These are phyloP conservation scores for Cornus controversa DNA, from an alignment of 148 eudicot species.

Conservation along the genomic window DNA sequence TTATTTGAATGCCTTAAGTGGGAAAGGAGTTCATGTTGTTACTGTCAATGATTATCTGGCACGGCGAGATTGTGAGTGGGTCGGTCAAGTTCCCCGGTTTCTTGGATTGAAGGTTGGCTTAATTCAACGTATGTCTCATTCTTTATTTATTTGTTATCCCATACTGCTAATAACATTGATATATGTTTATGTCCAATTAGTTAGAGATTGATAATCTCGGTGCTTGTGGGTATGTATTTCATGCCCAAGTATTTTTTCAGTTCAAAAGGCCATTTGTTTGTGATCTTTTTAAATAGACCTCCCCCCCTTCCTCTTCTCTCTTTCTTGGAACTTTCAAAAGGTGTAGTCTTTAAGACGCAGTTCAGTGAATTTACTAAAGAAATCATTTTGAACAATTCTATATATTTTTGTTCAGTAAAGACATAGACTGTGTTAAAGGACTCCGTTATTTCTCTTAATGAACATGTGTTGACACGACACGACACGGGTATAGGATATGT, in stretches of 20 bases:
- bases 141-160: slow-evolving; percentile 5
- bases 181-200: background rate
- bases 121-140: slow-evolving; percentile 76
- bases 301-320: no score
- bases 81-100: slow-evolving; percentile 98
- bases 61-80: slow-evolving; percentile 99
- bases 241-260: background rate
- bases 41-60: slow-evolving; percentile 98
- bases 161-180: background rate
- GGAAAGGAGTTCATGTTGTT: slow-evolving; percentile 90
- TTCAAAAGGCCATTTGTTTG: background rate
- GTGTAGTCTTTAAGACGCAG: no score
- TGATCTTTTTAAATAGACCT: no score
- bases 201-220: background rate
- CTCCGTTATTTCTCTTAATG: background rate
- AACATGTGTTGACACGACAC: background rate
- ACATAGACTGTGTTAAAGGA: no score
- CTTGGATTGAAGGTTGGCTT: slow-evolving; percentile 98
- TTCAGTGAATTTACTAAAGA: no score
- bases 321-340: no score
- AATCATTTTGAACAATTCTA: no score
- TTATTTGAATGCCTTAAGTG: slow-evolving; percentile 81
- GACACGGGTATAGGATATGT: background rate
- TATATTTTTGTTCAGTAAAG: no score
- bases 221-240: slow-evolving; percentile 3